phyloP scores from a whole-genome alignment of 2,329 filamentous ascomycete genomes.

The Colletotrichum cordylinicola region DNA sequence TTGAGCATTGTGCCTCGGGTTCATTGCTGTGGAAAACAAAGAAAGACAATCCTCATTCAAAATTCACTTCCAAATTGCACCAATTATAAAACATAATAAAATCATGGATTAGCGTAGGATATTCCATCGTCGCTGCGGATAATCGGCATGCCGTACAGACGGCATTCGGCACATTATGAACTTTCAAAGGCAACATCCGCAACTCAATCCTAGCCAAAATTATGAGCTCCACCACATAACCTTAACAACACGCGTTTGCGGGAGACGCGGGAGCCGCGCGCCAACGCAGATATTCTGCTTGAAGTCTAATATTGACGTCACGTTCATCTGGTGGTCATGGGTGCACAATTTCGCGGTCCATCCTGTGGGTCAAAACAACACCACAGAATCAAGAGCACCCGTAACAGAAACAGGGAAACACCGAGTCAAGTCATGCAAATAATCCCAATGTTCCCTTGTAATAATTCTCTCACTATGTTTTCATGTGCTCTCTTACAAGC shows the following conservation, averaged over 20 bases:
- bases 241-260: neutral
- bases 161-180: neutral
- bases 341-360: neutral
- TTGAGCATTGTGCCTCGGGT: too few relatives aligned
- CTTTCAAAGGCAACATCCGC: neutral
- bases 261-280: neutral
- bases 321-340: neutral
- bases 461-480: accelerated
- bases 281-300: neutral
- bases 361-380: neutral
- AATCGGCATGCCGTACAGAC: neutral
- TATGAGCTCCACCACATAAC: neutral
- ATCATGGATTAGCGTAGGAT: neutral
- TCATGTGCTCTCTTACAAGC: accelerated
- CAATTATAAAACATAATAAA: too few relatives aligned
- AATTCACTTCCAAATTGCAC: too few relatives aligned
- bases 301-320: neutral
- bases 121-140: neutral
- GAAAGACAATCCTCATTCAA: too few relatives aligned
- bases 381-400: neutral
- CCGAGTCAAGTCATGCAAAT: neutral
- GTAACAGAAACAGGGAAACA: neutral
- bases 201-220: neutral
- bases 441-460: accelerated
- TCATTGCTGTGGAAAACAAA: too few relatives aligned